Percentiles rank a stretch among this genome's conserved stretches.
Evolutionary conservation across 768 basidiomycete genomes (phyloP).

Genomic region (Terana coerulea): DNA sequence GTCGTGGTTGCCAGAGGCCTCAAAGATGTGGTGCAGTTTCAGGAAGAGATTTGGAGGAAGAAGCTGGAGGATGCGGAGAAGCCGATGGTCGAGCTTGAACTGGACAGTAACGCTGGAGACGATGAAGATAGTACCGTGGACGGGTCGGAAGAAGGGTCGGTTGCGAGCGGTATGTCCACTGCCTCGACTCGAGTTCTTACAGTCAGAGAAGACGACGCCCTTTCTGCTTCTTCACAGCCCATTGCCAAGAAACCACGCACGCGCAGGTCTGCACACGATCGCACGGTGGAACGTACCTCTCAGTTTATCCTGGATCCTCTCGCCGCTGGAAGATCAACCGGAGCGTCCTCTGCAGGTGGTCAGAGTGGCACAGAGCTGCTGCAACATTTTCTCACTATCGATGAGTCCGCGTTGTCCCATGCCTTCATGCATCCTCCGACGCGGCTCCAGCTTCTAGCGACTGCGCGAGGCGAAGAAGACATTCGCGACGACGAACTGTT

Average conservation of each 20-base stretch:
- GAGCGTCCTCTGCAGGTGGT: not conserved
- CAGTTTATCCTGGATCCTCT: constrained; percentile 59
- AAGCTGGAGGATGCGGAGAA: constrained; percentile 32
- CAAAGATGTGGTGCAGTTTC: constrained; percentile 66
- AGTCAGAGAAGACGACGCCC: not conserved
- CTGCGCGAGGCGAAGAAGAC: constrained; percentile 47
- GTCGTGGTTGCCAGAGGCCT: constrained; percentile 61
- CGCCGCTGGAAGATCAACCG: constrained; percentile 10
- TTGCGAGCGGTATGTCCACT: constrained; percentile 6
- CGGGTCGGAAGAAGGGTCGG: not conserved
- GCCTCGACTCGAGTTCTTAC: not conserved
- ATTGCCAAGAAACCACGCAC: constrained; percentile 29
- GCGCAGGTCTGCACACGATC: constrained; percentile 26
- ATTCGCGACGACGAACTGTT: constrained; percentile 74
- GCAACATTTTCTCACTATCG: constrained; percentile 53
- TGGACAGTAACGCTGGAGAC: constrained; percentile 27
- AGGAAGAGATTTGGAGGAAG: constrained; percentile 55
- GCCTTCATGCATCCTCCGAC: constrained; percentile 39
- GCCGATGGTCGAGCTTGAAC: constrained; percentile 36
- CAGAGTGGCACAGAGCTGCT: constrained; percentile 31
- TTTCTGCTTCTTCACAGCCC: too few relatives aligned
- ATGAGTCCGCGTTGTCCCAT: constrained; percentile 26
- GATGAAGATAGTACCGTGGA: constrained; percentile 16
- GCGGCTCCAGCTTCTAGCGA: constrained; percentile 61
- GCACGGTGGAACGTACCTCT: constrained; percentile 41